A percentile compares a stretch with the other conserved stretches of the same genome.
phyloP scores from a whole-genome alignment of 208 protist species.

The Crithidia sp. region DNA sequence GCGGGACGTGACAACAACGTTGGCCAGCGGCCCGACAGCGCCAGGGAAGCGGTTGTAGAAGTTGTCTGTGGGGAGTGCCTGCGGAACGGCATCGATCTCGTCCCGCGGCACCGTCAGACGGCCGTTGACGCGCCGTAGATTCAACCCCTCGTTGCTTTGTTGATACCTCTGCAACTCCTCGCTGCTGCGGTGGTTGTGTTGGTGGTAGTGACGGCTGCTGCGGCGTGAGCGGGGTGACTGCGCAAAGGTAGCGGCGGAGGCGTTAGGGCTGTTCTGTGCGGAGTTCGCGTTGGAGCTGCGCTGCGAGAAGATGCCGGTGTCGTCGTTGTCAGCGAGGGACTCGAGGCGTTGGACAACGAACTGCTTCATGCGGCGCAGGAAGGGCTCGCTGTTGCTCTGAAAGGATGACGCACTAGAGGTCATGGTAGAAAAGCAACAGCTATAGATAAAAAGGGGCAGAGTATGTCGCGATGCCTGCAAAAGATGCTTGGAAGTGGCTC shows the following conservation, averaged over 20 bases:
- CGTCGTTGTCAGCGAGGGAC: neutral
- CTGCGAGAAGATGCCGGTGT: neutral
- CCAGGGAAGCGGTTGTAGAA: constrained; percentile 12
- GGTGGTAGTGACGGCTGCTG: neutral
- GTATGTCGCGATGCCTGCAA: no score
- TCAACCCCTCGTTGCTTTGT: neutral
- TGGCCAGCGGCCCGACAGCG: constrained; percentile 11
- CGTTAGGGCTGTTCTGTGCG: neutral
- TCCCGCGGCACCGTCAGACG: neutral
- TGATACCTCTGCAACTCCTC: neutral
- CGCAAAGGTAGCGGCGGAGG: neutral
- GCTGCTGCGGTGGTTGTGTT: neutral
- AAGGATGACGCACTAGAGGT: neutral
- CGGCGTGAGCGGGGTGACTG: no score
- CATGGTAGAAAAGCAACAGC: neutral
- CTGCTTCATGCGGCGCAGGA: neutral
- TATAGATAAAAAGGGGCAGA: no score
- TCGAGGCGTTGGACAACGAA: neutral
- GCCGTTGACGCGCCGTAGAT: neutral
- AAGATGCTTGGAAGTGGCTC: no score
- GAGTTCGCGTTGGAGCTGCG: neutral
- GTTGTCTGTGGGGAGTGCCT: neutral
- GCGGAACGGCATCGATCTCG: neutral
- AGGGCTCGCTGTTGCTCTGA: neutral
- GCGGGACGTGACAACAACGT: constrained; percentile 3